phyloP scores from a whole-genome alignment of 129 eudicot species.

The Helichrysum umbraculigerum region DNA sequence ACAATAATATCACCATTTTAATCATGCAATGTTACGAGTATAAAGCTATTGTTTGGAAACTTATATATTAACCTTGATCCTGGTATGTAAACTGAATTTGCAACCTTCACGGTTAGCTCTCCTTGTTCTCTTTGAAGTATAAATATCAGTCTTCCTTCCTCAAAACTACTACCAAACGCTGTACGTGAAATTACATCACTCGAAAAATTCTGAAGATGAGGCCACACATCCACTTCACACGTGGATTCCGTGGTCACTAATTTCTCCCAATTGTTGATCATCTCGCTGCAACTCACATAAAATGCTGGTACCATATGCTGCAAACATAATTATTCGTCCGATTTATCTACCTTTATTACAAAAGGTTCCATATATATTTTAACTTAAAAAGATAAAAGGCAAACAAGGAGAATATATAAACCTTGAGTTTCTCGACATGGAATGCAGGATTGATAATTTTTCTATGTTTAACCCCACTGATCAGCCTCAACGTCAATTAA shows the following conservation, averaged over 20 bases:
- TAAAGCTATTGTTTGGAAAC: not conserved
- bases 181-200: conserved; percentile 42
- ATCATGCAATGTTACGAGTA: not conserved
- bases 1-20: not conserved
- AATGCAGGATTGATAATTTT: conserved; percentile 35
- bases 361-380: not conserved
- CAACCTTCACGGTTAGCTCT: conserved; percentile 3
- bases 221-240: conserved; percentile 36
- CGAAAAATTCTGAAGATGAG: conserved; percentile 24
- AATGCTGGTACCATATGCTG: conserved; percentile 46
- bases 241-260: not conserved
- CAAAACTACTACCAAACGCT: conserved; percentile 36
- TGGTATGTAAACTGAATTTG: conserved; percentile 35
- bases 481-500: not conserved
- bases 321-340: not conserved
- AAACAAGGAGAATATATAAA: not conserved
- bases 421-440: conserved; percentile 38
- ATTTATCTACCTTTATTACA: not conserved
- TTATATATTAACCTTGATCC: conserved; percentile 32
- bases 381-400: not conserved
- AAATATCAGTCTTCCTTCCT: conserved; percentile 37
- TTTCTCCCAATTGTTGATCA: conserved; percentile 32
- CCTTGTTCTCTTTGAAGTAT: conserved; percentile 33
- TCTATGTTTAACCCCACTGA: conserved; percentile 31
- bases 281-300: conserved; percentile 35